Evolutionary conservation across 2,329 filamentous ascomycete genomes (phyloP).

Genomic region (Clonostachys sp.): DNA sequence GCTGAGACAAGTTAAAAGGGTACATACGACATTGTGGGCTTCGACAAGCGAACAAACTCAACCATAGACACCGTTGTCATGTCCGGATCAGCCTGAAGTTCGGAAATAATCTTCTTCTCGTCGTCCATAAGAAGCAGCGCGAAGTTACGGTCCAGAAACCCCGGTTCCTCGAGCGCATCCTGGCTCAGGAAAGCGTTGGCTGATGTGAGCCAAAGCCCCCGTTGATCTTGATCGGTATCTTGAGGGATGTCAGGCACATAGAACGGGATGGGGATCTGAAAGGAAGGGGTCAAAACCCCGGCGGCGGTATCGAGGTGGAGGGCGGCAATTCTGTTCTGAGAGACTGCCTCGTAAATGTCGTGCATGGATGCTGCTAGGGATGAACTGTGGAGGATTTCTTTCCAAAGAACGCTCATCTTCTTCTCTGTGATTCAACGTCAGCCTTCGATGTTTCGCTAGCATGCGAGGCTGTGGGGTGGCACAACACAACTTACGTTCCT

Average conservation of each 20-base stretch:
- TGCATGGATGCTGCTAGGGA: constrained; percentile 79
- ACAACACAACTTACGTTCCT: constrained; percentile 44
- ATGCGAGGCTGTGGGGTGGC: not conserved
- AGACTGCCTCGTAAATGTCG: constrained; percentile 77
- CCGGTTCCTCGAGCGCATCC: constrained; percentile 61
- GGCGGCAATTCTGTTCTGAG: constrained; percentile 80
- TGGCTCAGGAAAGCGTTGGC: constrained; percentile 71
- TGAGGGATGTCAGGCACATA: constrained; percentile 69
- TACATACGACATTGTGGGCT: constrained; percentile 58
- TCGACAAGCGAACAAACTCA: constrained; percentile 74
- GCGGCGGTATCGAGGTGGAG: constrained; percentile 65
- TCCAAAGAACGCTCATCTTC: constrained; percentile 65
- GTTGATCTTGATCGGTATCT: constrained; percentile 59
- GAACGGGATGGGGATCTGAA: constrained; percentile 61
- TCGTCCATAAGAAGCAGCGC: constrained; percentile 81
- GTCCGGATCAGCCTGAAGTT: constrained; percentile 73
- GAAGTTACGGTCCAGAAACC: constrained; percentile 78
- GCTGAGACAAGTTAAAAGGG: not conserved
- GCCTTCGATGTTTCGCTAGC: not conserved
- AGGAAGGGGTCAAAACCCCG: constrained; percentile 55
- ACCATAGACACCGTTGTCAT: constrained; percentile 73
- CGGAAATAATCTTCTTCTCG: constrained; percentile 66
- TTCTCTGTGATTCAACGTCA: constrained; percentile 29
- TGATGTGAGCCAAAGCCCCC: constrained; percentile 82
- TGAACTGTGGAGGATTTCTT: constrained; percentile 65